These are phyloP conservation scores for Cryptosporidium felis DNA, from an alignment of 169 alveolate genomes.

Conservation along the genomic window DNA sequence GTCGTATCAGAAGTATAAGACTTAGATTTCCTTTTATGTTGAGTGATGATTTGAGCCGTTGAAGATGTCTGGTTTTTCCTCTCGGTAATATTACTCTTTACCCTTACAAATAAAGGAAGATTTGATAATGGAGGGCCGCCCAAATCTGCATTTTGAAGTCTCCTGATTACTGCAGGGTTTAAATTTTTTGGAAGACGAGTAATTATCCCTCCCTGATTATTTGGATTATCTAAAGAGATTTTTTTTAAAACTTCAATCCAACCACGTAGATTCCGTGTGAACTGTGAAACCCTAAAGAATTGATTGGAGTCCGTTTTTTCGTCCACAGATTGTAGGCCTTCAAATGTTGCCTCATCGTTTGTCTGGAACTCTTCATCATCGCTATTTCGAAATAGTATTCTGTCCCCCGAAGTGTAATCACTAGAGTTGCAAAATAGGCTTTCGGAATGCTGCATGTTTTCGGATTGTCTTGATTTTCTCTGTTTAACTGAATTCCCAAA, in stretches of 20 bases:
- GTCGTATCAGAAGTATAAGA: constrained; percentile 60
- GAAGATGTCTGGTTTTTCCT: constrained; percentile 27
- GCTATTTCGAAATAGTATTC: neutral
- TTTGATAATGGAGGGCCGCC: constrained; percentile 72
- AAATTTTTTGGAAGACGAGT: constrained; percentile 48
- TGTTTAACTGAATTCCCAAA: neutral
- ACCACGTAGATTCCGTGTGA: constrained; percentile 75
- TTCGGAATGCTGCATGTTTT: neutral
- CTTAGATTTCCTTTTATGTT: constrained; percentile 28
- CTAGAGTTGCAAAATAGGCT: neutral
- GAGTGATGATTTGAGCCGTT: neutral
- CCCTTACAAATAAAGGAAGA: constrained; percentile 65
- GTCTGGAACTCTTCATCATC: constrained; percentile 16
- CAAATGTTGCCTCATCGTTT: neutral
- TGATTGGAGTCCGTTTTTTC: constrained; percentile 4
- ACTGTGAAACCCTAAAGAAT: constrained; percentile 72
- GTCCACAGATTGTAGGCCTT: neutral
- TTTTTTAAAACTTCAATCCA: constrained; percentile 73
- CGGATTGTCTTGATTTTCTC: constrained; percentile 7
- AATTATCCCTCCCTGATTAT: constrained; percentile 9
- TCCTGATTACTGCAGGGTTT: constrained; percentile 70
- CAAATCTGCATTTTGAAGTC: constrained; percentile 75
- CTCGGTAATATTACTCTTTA: constrained; percentile 30
- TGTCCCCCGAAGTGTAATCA: constrained; percentile 43
- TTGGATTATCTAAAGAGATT: constrained; percentile 34